Base-by-base conservation (phyloP, 2,329 filamentous ascomycete genomes). In the Zymoseptoria tritici region DNA sequence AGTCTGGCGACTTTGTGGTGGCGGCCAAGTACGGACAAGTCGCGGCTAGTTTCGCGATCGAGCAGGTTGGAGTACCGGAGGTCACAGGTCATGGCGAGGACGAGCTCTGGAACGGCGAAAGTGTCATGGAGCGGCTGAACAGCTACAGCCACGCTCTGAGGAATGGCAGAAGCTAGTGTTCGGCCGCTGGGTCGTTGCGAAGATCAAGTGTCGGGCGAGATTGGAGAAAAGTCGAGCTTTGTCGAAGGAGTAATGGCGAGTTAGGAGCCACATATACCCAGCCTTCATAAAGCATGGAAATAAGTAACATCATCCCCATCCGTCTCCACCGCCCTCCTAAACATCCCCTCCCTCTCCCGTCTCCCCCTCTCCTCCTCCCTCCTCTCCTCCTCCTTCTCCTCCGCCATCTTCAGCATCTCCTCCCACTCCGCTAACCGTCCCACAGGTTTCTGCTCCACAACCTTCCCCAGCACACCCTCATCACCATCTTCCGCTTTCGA, bases 21-120 rank as follows among this genome's bases (percentile, higher is more conserved):
- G 69, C 68, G 36, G 67, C 67, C 4, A 60, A 31, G 19, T 70
- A 66, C 52, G 68, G 68, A 5, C 60, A 58, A 13, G 66, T 71
- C 9, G 69, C 66, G 13, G 68, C 68, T 16, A 69, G 67, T 52
- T 68, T 71, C 52, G 63, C 62, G 9, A 57, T 70, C 5, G 67
- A 70, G 52, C 65, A 66, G 26, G 60, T 68, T 3, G 69, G 69
- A 8, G 19, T 66, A 9, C 67, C 68, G 11, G 72, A 72, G 0
- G 68, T 90, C 55, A 69, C 70, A 54, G 65, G 70, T 9, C 62
- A 59, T 54, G 50, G 58, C 36, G 60, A 72, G 13, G 69, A 70
- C 3, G 79, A 81, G 67, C 69, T 66, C 19, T 81, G 80, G 80
- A 81, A 82, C 62, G 75, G 73, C n/a, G 71, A 73, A 24, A 66